Evolutionary conservation across 768 basidiomycete species (phyloP).

Genomic region (Boletus reticuloceps): DNA sequence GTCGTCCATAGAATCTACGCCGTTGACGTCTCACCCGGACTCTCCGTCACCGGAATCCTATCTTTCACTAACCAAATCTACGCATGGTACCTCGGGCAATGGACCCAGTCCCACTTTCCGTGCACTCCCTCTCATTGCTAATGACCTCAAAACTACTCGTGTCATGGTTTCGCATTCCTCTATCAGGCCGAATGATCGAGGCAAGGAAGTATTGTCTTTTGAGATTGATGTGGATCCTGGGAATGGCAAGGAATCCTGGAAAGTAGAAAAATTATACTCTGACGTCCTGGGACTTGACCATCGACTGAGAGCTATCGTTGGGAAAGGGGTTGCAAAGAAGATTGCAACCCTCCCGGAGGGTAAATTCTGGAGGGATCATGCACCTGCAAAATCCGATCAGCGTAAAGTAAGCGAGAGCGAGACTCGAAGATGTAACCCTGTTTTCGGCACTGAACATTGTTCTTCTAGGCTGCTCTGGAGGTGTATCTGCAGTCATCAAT

Average conservation of each 20-base stretch:
- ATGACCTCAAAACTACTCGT: constrained; percentile 71
- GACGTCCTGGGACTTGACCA: constrained; percentile 90
- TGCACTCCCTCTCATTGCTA: constrained; percentile 64
- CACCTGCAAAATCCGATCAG: constrained; percentile 95
- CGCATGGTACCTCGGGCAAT: constrained; percentile 19
- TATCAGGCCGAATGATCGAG: constrained; percentile 84
- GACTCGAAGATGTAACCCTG: neutral
- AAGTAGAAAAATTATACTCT: constrained; percentile 90
- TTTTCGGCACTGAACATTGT: constrained; percentile 8
- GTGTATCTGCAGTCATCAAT: constrained; percentile 84
- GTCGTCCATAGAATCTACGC: constrained; percentile 19
- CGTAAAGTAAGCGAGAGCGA: constrained; percentile 64
- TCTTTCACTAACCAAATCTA: constrained; percentile 24
- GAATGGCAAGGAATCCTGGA: constrained; percentile 70
- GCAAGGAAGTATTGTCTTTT: constrained; percentile 91
- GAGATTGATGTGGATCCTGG: constrained; percentile 73
- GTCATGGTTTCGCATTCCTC: constrained; percentile 76
- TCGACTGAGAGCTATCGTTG: constrained; percentile 54
- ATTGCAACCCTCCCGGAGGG: constrained; percentile 85
- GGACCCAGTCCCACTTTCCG: constrained; percentile 52
- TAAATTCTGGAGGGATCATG: constrained; percentile 94
- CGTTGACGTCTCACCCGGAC: constrained; percentile 20
- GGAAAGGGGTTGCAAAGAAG: constrained; percentile 72
- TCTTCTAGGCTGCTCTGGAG: constrained; percentile 66
- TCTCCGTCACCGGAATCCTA: constrained; percentile 32